Conservation (phyloP, 176 grass and related monocot genomes). For the Tillandsia fasciculata region DNA sequence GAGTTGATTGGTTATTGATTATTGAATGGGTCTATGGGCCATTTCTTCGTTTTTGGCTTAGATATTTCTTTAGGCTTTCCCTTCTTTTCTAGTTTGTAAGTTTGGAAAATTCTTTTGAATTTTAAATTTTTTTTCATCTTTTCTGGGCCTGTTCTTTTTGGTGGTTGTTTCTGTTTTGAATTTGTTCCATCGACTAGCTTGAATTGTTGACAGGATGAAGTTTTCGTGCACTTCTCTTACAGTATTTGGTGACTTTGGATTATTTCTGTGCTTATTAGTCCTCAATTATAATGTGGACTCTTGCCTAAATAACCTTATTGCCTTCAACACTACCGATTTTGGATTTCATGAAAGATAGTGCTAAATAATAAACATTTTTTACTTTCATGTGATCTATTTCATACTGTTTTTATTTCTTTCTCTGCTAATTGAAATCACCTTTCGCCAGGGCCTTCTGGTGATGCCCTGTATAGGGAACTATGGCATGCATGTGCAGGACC, state of each 20-base stretch:
- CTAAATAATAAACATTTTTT: background rate
- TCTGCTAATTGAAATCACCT: background rate
- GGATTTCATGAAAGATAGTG: background rate
- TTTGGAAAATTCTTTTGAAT: background rate
- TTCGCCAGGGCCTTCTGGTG: constrained; percentile 28
- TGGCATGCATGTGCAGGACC: constrained; percentile 93
- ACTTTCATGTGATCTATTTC: background rate
- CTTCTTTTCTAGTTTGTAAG: background rate
- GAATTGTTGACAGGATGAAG: background rate
- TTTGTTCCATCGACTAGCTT: background rate
- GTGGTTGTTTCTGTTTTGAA: background rate
- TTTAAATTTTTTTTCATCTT: background rate
- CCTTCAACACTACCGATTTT: background rate
- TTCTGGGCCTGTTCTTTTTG: background rate
- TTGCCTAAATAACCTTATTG: background rate
- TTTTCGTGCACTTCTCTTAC: background rate
- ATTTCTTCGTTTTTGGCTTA: background rate
- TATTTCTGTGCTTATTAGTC: background rate
- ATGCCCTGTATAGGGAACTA: constrained; percentile 53
- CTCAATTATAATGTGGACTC: background rate
- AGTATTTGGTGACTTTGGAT: background rate
- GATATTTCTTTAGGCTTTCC: background rate
- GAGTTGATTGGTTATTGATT: background rate
- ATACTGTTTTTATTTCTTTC: background rate
- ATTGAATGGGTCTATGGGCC: background rate